A percentile compares a stretch with the other conserved stretches of the same genome.
Evolutionary conservation across 2,329 filamentous ascomycete species (phyloP).

Genomic region (Colletotrichum filicis): DNA sequence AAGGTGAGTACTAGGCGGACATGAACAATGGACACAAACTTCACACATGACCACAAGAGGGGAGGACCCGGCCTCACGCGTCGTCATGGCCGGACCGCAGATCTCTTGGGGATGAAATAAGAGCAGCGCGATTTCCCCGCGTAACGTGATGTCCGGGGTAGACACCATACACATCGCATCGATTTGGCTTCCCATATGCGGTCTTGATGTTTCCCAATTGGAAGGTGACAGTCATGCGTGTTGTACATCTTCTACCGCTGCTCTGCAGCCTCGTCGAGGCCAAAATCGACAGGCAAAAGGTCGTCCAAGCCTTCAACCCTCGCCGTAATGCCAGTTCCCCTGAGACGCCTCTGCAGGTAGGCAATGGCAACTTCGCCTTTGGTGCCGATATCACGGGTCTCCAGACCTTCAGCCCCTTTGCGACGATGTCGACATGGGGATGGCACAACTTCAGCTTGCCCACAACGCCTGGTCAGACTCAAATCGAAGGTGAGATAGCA

Average conservation of each 20-base stretch:
- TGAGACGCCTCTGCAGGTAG: slow-evolving; percentile 63
- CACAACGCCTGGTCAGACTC: slow-evolving; percentile 48
- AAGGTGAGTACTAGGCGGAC: background rate
- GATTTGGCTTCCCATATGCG: no score
- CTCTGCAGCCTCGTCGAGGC: slow-evolving; percentile 36
- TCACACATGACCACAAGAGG: background rate
- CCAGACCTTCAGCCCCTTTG: slow-evolving; percentile 58
- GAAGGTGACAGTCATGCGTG: slow-evolving; percentile 9
- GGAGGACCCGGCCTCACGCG: background rate
- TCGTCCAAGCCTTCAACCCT: slow-evolving; percentile 57
- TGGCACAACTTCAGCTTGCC: slow-evolving; percentile 62
- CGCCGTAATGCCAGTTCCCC: slow-evolving; percentile 57
- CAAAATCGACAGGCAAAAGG: slow-evolving; percentile 44
- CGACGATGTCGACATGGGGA: slow-evolving; percentile 59
- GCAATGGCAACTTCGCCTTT: slow-evolving; percentile 61
- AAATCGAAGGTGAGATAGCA: slow-evolving; percentile 14
- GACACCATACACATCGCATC: no score
- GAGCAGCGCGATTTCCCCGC: background rate
- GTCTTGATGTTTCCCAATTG: background rate
- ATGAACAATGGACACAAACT: background rate
- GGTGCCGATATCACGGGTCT: slow-evolving; percentile 58
- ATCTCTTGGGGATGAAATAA: background rate
- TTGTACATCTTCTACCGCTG: slow-evolving; percentile 27
- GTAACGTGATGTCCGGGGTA: background rate
- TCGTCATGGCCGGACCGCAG: background rate